A percentile compares a stretch with the other conserved stretches of the same genome.
Conservation (phyloP, 306 rosid genomes). For the Dicorynia guianensis region DNA sequence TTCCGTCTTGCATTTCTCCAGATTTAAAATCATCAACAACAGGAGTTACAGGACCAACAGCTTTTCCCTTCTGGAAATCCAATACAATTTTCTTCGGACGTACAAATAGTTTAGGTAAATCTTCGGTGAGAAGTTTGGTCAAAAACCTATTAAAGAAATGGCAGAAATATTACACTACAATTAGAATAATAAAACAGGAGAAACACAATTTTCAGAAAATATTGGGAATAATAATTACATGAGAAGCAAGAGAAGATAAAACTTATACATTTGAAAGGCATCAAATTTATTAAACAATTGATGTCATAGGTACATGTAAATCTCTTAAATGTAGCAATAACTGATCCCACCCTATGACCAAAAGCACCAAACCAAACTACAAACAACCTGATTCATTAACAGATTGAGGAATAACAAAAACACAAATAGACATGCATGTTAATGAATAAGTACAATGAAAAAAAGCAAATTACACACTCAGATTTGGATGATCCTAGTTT, state of each 20-base stretch:
- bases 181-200: conserved; percentile 20
- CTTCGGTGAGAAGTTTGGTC: conserved; percentile 94
- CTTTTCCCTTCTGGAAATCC: conserved; percentile 91
- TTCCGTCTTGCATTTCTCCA: conserved; percentile 90
- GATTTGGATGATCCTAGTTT: too few species aligned
- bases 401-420: background rate
- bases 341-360: background rate
- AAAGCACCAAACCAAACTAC: background rate
- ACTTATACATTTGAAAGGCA: conserved; percentile 1
- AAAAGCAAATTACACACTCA: too few species aligned
- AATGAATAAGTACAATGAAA: too few species aligned
- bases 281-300: background rate
- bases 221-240: conserved; percentile 30
- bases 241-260: background rate
- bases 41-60: conserved; percentile 91
- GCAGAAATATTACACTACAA: conserved; percentile 20
- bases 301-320: background rate
- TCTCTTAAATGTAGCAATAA: too few species aligned
- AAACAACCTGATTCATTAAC: background rate
- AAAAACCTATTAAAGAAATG: conserved; percentile 71
- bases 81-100: conserved; percentile 99
- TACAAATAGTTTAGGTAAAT: conserved; percentile 89
- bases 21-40: conserved; percentile 67
- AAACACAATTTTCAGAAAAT: conserved; percentile 9
- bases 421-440: too few species aligned